Base-by-base conservation (phyloP, 371 early-diverging fungal species). In the Dichotomocladium elegans region DNA sequence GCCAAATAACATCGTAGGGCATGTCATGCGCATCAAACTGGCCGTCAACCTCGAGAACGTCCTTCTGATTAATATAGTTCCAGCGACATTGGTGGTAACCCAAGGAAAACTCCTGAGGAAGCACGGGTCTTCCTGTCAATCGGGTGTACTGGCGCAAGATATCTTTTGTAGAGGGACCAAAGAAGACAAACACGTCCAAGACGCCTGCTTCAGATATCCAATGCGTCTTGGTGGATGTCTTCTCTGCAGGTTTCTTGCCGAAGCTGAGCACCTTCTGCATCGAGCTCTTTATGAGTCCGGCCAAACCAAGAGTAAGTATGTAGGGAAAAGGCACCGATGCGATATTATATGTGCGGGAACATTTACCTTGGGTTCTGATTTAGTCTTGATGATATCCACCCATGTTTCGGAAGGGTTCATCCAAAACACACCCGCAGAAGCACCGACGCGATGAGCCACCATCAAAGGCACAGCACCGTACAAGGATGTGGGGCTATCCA, bases 391-490 rank as follows among this genome's bases (percentile, higher is more conserved):
- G 43, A 99, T 84, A 62, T 99, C 98, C 19, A 99, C 81, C 98
- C 98, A 99, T 40, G 94, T 97, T 60, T 99, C 99, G 4, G 98
- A 91, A 2, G 95, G 81, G 55, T 94, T 98, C 70, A 95, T 71
- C 89, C 90, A 94, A 49, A 96, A 87, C 0, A 92, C 80, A 55
- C 93, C 99, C 9, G 79, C 63, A 21, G 70, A 70, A 10, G 68
- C 67, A 15, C 83, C 80, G 34, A 77, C 70, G 34, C 75, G 78
- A 58, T 98, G 96, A 3, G 93, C 92, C 44, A 94, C 60, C 88
- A 97, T 88, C 41, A 95, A 86, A 11, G 99, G 99, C 4, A 99
- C 80, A 5, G 94, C 85, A 26, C 99, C 99, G 61, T 99, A 99
- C 11, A 99, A 82, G 6, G 96, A 90, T 83, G 94, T 95, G 8